Percentiles rank a stretch among this genome's conserved stretches.
Evolutionary conservation across 2,329 filamentous ascomycete genomes (phyloP).

Genomic region (Drechmeria coniospora): DNA sequence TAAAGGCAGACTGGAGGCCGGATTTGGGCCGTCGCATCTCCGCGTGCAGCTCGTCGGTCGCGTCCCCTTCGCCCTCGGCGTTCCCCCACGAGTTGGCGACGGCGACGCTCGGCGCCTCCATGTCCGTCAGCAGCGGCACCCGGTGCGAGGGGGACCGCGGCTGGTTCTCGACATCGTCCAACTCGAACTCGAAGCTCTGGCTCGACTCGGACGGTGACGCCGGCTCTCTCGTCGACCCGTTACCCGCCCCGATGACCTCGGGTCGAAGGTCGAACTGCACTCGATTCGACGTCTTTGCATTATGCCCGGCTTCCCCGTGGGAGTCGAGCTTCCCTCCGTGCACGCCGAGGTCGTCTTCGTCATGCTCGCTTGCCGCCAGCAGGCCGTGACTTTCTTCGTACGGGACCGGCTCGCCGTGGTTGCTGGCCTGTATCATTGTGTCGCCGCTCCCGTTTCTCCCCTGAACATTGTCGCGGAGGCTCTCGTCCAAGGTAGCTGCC

Average conservation of each 20-base stretch:
- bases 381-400: conserved; percentile 19
- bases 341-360: conserved; percentile 12
- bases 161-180: conserved; percentile 29
- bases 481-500: too few species aligned
- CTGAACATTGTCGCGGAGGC: conserved; percentile 5
- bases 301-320: conserved; percentile 6
- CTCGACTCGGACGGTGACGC: conserved; percentile 9
- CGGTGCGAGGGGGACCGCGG: conserved; percentile 36
- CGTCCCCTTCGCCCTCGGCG: conserved; percentile 24
- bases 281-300: conserved; percentile 40
- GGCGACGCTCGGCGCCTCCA: conserved; percentile 64
- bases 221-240: conserved; percentile 5
- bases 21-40: conserved; percentile 61
- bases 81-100: conserved; percentile 41
- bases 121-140: conserved; percentile 63
- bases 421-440: conserved; percentile 18
- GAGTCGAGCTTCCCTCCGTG: conserved; percentile 6
- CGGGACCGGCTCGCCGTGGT: conserved; percentile 13
- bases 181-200: conserved; percentile 33
- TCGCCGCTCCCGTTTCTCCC: conserved; percentile 4
- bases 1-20: conserved; percentile 74
- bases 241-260: conserved; percentile 21
- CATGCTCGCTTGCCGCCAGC: conserved; percentile 12
- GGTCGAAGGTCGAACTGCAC: conserved; percentile 56
- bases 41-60: conserved; percentile 29